A percentile compares a stretch with the other conserved stretches of the same genome.
phyloP scores from a whole-genome alignment of 2,329 filamentous ascomycete species.

The Colletotrichum somersetense region DNA sequence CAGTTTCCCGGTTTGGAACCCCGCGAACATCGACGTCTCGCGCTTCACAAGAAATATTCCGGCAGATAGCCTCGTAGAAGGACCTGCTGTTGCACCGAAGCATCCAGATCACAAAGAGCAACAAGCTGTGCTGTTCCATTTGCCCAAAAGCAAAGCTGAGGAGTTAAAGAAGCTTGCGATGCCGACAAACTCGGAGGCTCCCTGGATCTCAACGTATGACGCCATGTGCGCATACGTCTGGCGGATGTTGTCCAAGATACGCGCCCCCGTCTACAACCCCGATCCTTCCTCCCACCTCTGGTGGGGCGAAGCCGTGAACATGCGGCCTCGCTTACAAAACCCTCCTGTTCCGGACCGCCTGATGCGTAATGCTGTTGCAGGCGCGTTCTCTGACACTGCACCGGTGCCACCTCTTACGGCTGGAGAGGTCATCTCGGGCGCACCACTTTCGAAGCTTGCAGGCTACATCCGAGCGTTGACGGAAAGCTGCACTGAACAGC shows the following conservation, averaged over 20 bases:
- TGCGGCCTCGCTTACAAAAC: neutral
- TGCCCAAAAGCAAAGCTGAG: neutral
- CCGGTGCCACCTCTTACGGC: neutral
- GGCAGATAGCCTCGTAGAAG: constrained; percentile 49
- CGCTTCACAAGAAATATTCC: constrained; percentile 49
- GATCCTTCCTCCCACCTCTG: neutral
- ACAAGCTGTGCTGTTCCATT: constrained; percentile 9
- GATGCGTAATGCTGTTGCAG: neutral
- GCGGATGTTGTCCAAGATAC: constrained; percentile 53
- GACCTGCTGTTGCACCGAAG: constrained; percentile 46
- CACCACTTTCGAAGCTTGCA: neutral
- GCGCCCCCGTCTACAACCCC: constrained; percentile 47
- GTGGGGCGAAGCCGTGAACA: constrained; percentile 10
- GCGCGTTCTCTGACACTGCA: neutral
- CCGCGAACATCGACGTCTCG: constrained; percentile 51
- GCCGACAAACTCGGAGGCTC: constrained; percentile 49
- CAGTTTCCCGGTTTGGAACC: constrained; percentile 51
- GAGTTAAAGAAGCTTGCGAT: constrained; percentile 35
- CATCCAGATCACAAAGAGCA: constrained; percentile 47
- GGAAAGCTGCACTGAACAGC: neutral
- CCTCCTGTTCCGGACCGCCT: neutral
- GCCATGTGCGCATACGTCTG: constrained; percentile 57
- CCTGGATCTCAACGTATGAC: constrained; percentile 61
- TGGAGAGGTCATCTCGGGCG: neutral
- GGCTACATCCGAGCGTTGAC: neutral